Evolutionary conservation across 345 rosid species (phyloP).

Genomic region (Zanthoxylum bungeanum): DNA sequence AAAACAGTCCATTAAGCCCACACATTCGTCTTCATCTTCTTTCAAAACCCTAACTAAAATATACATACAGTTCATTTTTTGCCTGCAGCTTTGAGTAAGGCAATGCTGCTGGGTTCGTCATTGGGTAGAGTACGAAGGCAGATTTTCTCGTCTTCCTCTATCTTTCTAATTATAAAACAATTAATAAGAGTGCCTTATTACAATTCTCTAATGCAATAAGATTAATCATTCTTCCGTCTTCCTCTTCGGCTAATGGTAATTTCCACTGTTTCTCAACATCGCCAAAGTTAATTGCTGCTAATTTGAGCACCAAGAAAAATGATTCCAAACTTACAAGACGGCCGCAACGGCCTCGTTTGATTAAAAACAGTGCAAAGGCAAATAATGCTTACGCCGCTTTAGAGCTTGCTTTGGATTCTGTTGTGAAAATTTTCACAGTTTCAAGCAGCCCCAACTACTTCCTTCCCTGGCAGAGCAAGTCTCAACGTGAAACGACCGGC

Average conservation of each 20-base stretch:
- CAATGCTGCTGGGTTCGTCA: constrained; percentile 7
- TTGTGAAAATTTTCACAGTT: constrained; percentile 65
- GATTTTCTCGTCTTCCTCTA: background rate
- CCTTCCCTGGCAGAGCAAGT: constrained; percentile 78
- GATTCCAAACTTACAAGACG: background rate
- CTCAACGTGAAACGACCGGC: constrained; percentile 72
- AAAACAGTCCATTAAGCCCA: background rate
- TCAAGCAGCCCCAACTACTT: constrained; percentile 52
- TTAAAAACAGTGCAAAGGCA: background rate
- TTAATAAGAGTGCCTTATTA: background rate
- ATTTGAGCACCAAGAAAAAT: background rate
- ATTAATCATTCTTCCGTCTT: background rate
- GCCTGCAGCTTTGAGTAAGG: background rate
- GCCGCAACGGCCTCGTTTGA: background rate
- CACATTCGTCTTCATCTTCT: background rate
- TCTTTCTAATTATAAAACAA: background rate
- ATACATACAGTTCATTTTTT: no score
- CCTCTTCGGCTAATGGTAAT: background rate
- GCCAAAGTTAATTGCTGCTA: no score
- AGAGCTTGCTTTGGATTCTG: constrained; percentile 58
- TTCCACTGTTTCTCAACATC: background rate
- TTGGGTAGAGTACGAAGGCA: constrained; percentile 9
- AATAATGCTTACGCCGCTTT: constrained; percentile 37
- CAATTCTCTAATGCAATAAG: background rate
- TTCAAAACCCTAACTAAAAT: background rate